Percentiles rank a stretch among this genome's conserved stretches.
Conservation (phyloP, 352 stramenopile species). For the Pythium grandisporangium region DNA sequence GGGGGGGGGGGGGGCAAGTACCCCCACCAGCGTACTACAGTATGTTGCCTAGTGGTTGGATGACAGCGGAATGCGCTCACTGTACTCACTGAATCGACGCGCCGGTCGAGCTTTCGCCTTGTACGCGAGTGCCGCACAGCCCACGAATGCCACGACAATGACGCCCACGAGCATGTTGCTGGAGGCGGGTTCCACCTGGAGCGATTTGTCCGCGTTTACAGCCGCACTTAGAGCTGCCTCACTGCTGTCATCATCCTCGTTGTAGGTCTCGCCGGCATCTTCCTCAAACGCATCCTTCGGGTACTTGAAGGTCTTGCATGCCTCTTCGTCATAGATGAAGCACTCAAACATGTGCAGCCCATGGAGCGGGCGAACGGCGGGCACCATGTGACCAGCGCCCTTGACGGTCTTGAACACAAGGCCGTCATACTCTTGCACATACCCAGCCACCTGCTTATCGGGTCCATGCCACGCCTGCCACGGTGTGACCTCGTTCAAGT, state of each 20-base stretch:
- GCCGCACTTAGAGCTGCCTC: background rate
- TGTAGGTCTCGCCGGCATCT: slow-evolving; percentile 16
- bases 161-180: too few relatives aligned
- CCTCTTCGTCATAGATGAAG: slow-evolving; percentile 53
- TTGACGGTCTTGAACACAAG: slow-evolving; percentile 88
- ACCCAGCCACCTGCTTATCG: slow-evolving; percentile 73
- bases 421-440: slow-evolving; percentile 73
- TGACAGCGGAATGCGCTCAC: too few relatives aligned
- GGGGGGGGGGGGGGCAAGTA: too few relatives aligned
- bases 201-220: background rate
- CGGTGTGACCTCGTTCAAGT: slow-evolving; percentile 20
- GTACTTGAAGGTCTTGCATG: slow-evolving; percentile 40
- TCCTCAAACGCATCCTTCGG: slow-evolving; percentile 36
- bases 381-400: slow-evolving; percentile 85
- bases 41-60: too few relatives aligned
- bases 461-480: slow-evolving; percentile 51
- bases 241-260: background rate
- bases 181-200: too few relatives aligned
- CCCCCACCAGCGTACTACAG: too few relatives aligned
- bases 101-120: too few relatives aligned
- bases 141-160: background rate
- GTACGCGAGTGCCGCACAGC: too few relatives aligned
- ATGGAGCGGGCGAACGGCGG: slow-evolving; percentile 46
- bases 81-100: too few relatives aligned
- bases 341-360: slow-evolving; percentile 63